A percentile compares a stretch with the other conserved stretches of the same genome.
phyloP scores from a whole-genome alignment of 805 yeast genomes.

The Nakazawaea peltata region DNA sequence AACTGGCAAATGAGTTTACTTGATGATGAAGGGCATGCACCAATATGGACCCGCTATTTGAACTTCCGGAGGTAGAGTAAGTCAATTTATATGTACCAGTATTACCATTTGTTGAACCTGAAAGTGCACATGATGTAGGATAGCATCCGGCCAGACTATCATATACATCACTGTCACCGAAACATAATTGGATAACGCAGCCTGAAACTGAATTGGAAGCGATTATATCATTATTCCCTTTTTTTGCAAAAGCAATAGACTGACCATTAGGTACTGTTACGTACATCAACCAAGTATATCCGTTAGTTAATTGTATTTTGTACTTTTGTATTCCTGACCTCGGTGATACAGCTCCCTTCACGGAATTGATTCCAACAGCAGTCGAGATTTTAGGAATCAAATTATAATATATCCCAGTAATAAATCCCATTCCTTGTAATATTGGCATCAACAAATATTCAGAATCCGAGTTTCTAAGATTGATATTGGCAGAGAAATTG shows the following conservation, averaged over 20 bases:
- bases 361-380: constrained; percentile 53
- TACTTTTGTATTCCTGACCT: constrained; percentile 36
- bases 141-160: constrained; percentile 61
- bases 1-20: constrained; percentile 26
- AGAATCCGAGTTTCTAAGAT: constrained; percentile 10
- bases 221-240: constrained; percentile 24
- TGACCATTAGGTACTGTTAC: constrained; percentile 38
- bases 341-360: constrained; percentile 30
- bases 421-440: constrained; percentile 77
- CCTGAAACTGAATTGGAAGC: constrained; percentile 39
- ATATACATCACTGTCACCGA: constrained; percentile 37
- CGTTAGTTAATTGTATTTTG: constrained; percentile 43
- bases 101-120: constrained; percentile 31
- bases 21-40: constrained; percentile 49
- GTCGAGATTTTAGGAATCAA: constrained; percentile 50
- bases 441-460: constrained; percentile 36
- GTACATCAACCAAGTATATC: constrained; percentile 60
- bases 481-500: constrained; percentile 20
- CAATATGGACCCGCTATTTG: constrained; percentile 33
- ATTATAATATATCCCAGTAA: constrained; percentile 54
- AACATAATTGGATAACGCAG: constrained; percentile 51
- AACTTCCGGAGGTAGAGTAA: constrained; percentile 36
- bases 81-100: constrained; percentile 31
- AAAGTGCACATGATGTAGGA: constrained; percentile 37
- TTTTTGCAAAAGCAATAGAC: constrained; percentile 19